A percentile compares a stretch with the other conserved stretches of the same genome.
These are phyloP conservation scores for Fusarium oligoseptatum DNA, from an alignment of 2,329 filamentous ascomycete species.

Conservation along the genomic window DNA sequence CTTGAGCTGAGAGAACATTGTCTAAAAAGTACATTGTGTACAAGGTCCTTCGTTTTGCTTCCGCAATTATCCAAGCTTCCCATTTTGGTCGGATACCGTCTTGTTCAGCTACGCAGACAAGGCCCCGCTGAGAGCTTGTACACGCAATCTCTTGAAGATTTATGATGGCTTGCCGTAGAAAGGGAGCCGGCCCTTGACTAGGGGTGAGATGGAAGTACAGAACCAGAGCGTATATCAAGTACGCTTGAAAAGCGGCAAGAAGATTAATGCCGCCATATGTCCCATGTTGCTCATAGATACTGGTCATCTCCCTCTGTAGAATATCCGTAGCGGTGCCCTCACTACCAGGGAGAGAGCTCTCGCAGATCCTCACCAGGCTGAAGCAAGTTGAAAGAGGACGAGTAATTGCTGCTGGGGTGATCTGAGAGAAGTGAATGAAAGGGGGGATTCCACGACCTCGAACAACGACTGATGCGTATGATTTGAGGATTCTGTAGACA, in stretches of 20 bases:
- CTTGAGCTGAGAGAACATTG: conserved; percentile 59
- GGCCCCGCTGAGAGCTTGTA: conserved; percentile 53
- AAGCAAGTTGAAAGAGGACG: conserved; percentile 57
- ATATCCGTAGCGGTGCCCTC: conserved; percentile 49
- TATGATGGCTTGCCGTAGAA: conserved; percentile 60
- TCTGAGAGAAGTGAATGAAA: conserved; percentile 59
- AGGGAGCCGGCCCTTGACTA: conserved; percentile 28
- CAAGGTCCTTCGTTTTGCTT: conserved; percentile 65
- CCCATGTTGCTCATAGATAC: conserved; percentile 48
- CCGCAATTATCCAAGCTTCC: conserved; percentile 67
- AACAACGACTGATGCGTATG: conserved; percentile 55
- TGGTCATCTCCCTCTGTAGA: conserved; percentile 59
- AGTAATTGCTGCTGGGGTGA: conserved; percentile 32
- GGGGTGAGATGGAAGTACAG: conserved; percentile 57
- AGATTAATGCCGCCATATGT: conserved; percentile 47
- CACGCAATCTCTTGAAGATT: conserved; percentile 65
- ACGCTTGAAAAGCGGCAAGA: conserved; percentile 64
- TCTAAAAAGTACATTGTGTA: conserved; percentile 68
- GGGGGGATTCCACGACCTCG: conserved; percentile 56
- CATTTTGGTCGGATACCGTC: conserved; percentile 57
- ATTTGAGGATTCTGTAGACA: conserved; percentile 58
- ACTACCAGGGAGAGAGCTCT: conserved; percentile 51
- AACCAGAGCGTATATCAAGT: conserved; percentile 65
- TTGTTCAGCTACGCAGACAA: conserved; percentile 59
- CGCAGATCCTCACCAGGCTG: conserved; percentile 56